Evolutionary conservation across 1,284 basidiomycete genomes (phyloP), one percentile per base, ranked within the genome.

Genomic region (Ganoderma sinense): DNA sequence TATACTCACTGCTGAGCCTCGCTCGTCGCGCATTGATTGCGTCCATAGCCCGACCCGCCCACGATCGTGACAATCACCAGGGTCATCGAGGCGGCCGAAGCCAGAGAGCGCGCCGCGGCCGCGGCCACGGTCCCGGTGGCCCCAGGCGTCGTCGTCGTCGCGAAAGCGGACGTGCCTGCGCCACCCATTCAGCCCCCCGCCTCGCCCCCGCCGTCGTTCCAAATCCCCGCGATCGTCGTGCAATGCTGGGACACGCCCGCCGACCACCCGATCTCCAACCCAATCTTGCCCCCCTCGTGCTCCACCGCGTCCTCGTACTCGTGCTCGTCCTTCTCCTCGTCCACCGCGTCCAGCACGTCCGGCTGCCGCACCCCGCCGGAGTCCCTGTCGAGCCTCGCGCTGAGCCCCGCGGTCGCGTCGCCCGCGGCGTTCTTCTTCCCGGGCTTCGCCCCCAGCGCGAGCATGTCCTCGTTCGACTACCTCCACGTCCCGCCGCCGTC

Each of bases 181-280:
- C 14, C n/a, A 11, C 58, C 31, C 33, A 20, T 13, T 10, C 58
- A 23, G 20, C 33, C n/a, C 20, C 36, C 33, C 58, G n/a, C 58
- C 20, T n/a, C 59, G 18, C 59, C 59, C 23, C 13, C n/a, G 13
- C 39, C 36, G 13, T 11, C 36, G 23, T 40, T 61, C 33, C 59
- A 43, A 23, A 61, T 61, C 36, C 59, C 59, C 39, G 59, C 36
- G 36, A 61, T 61, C 23, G n/a, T 61, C 39, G 59, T 61, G n/a
- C 36, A 61, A 40, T 61, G 59, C 59, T 61, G 59, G 36, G 59
- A 61, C 39, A 39, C n/a, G 14, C 59, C 39, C 59, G 40, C n/a
- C 18, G 5, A 2, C 39, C n/a, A 16, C 31, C 20, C 18, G 8
- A 7, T 29, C 26, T 6, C 14, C 55, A 33, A 60, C 36, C 58